Evolutionary conservation across 192 early-diverging fungal species (phyloP), one percentile per base, ranked within the genome.

Genomic region (Gryganskiella cystojenkinii): DNA sequence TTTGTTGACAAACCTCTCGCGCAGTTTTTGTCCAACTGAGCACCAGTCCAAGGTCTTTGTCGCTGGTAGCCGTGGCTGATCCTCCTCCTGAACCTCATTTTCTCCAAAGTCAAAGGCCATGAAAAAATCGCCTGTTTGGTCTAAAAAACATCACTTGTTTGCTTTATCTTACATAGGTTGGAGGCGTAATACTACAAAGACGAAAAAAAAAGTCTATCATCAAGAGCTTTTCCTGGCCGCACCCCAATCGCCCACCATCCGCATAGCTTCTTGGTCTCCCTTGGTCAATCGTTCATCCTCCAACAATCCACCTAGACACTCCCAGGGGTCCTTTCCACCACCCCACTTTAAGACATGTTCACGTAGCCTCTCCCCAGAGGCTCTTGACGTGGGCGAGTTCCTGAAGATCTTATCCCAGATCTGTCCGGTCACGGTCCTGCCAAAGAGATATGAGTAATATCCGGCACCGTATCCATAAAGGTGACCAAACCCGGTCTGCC

Each of bases 381-480:
- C 82, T 54, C 92, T 75, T 56, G 76, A 80, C 49, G 92, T 83
- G 17, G 91, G 90, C 57, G 86, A 80, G 7, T 80, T 72, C n/a
- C 78, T 84, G 73, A 98, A 97, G 34, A 88, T 84, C 11, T 71
- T 80, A 44, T 88, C 80, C 89, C 89, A 96, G 24, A 99, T 85
- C 58, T 90, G 86, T 7, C 87, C 84, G 2, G 94, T 95, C 75
- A 96, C 84, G 14, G 91, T 86, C 31, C 95, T 86, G 43, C 91
- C 91, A 89, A 97, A 95, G 24, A 98, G 82, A 66, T 99, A 99
- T n/a, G 92, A 86, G 57, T 98, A 99, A 81, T 99, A 99, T 8
- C 90, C 92, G 10, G 93, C 92, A 19, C 96, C 96, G 65, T 99
- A 99, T 0, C 91, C 90, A 66, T 92, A 91, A 71, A 99, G 64